Evolutionary conservation across 345 rosid species (phyloP), one percentile per base, ranked within the genome.

Genomic region (Acer campestre): DNA sequence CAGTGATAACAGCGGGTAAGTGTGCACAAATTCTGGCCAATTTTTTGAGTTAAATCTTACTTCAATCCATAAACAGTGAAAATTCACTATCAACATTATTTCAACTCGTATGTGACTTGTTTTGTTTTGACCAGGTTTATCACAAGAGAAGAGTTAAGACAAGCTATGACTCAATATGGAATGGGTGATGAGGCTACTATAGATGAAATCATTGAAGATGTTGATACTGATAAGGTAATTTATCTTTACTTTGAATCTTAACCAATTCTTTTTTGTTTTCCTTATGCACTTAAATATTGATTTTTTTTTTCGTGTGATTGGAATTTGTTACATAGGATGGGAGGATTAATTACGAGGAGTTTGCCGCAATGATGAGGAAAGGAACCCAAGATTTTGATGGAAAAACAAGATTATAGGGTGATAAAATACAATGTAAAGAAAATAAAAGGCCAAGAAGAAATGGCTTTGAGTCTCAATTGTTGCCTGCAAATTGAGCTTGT

Each of bases 131-230:
- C 3, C 74, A 94, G 98, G 76, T 89, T 82, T 71, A 92, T 96
- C 80, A 90, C 99, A 48, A 91, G 97, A 75, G 99, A 96, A 48
- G 99, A 96, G 81, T 81, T 96, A 16, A 90, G 89, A 81, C 85
- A 85, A 9, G 90, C 95, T 0, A 86, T 96, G 93, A 82, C 87
- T 11, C 65, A 91, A 74, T 86, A 91, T 38, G 89, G 97, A 16
- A 88, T 89, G 89, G 94, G 95, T 31, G 97, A 93, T 76, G 97
- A 94, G 62, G 92, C 89, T 2, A 94, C 89, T 27, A 84, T 91
- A 78, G 86, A 89, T 79, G 94, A 96, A 85, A 83, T 94, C 78
- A 79, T 96, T 55, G 82, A 89, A 27, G 98, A 96, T 82, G 99
- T 94, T 25, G 97, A 96, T 73, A 85, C 86, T 6, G 93, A 96